A percentile compares a stretch with the other conserved stretches of the same genome.
phyloP scores from a whole-genome alignment of 1,284 basidiomycete genomes.

The Amylostereum chailletii region DNA sequence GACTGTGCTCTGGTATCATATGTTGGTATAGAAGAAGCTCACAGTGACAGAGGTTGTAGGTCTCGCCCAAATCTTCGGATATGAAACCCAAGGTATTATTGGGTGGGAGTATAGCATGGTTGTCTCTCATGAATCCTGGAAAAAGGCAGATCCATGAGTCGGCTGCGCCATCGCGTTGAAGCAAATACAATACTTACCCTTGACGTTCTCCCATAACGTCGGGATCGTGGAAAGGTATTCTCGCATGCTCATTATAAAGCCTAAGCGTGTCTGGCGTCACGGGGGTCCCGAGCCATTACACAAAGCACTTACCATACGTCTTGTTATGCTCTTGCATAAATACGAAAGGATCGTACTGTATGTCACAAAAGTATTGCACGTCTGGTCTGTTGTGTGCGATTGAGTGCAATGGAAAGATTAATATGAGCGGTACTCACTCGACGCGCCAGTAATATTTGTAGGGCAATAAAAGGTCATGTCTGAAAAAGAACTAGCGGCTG shows the following conservation, averaged over 20 bases:
- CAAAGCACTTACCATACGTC: conserved; percentile 45
- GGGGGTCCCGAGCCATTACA: conserved; percentile 7
- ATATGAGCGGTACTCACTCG: conserved; percentile 13
- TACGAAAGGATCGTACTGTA: conserved; percentile 74
- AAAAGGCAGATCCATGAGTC: background rate
- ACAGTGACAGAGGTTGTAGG: conserved; percentile 68
- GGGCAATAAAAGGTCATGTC: conserved; percentile 40
- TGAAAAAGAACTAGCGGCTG: conserved; percentile 59
- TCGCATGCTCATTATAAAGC: conserved; percentile 58
- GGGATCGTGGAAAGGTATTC: conserved; percentile 63
- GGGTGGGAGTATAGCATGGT: conserved; percentile 48
- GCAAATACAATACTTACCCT: conserved; percentile 26
- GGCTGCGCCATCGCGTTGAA: background rate
- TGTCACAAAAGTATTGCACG: conserved; percentile 71
- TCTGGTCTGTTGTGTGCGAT: conserved; percentile 38
- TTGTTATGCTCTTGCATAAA: conserved; percentile 74
- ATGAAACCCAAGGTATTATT: conserved; percentile 62
- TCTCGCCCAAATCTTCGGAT: conserved; percentile 51
- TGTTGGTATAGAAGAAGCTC: conserved; percentile 18
- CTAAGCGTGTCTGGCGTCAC: conserved; percentile 13
- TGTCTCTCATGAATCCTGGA: conserved; percentile 48
- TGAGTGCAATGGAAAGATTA: background rate
- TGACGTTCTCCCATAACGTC: conserved; percentile 55
- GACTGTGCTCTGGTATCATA: background rate
- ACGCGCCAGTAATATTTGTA: conserved; percentile 24